These are phyloP conservation scores for Rhizopogon vesiculosus DNA, from an alignment of 768 basidiomycete genomes.

Conservation along the genomic window DNA sequence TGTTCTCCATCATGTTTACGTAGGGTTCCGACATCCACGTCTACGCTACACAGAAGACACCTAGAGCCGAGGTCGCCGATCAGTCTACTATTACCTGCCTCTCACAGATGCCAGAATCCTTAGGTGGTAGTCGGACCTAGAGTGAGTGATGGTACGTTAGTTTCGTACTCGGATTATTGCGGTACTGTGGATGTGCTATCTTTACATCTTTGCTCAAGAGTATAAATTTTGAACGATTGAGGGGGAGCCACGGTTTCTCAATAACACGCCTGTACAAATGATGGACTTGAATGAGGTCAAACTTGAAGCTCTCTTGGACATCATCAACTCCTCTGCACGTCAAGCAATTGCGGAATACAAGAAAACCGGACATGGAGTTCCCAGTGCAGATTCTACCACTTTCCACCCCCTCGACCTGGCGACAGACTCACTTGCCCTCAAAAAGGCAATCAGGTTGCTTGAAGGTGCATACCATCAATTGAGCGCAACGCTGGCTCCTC, in stretches of 20 bases:
- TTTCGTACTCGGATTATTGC: too few relatives aligned
- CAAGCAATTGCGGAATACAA: conserved; percentile 23
- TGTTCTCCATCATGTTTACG: too few relatives aligned
- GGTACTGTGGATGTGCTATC: too few relatives aligned
- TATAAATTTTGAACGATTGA: background rate
- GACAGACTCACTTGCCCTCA: conserved; percentile 14
- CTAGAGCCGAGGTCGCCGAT: too few relatives aligned
- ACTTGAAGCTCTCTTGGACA: conserved; percentile 22
- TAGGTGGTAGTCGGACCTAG: too few relatives aligned
- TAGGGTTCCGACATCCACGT: too few relatives aligned
- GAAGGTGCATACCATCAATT: conserved; percentile 23
- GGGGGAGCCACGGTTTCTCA: background rate
- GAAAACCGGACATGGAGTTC: conserved; percentile 17
- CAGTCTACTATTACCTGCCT: too few relatives aligned
- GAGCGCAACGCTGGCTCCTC: conserved; percentile 20
- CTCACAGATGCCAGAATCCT: too few relatives aligned
- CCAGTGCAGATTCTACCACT: conserved; percentile 17
- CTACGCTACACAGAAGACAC: too few relatives aligned
- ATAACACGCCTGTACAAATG: background rate
- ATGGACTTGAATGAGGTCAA: conserved; percentile 14
- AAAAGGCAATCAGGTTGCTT: conserved; percentile 21
- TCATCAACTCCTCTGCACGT: conserved; percentile 25
- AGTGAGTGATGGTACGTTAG: too few relatives aligned
- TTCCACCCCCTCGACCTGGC: conserved; percentile 20
- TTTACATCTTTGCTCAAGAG: background rate